Evolutionary conservation across 2,329 filamentous ascomycete species (phyloP), one percentile per base, ranked within the genome.

Genomic region (Colletotrichum eremochloae): DNA sequence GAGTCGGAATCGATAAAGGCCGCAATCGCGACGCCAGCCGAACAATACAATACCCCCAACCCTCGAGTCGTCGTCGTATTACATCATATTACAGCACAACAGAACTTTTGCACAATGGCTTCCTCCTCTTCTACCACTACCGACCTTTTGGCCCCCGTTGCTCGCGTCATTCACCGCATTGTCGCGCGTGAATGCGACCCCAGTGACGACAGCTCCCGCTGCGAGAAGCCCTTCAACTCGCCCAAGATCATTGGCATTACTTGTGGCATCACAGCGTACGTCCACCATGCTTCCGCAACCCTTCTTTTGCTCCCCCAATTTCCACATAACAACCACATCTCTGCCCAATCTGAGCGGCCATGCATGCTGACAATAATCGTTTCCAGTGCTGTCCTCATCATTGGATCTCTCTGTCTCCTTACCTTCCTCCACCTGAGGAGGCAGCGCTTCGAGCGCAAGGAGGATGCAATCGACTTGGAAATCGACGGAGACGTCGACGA

Each of bases 401-500:
- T 60, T 11, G 69, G 69, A n/a, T 48, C 60, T 7, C 33, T 38
- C 31, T 15, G 12, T 6, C n/a, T 72, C 29, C 31, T 72, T 9
- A 55, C 44, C 12, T 68, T 48, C 53, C 67, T 72, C n/a, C 69
- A 72, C 60, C 24, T 69, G 66, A 46, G 46, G 46, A 64, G 60
- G 18, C 44, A 72, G 38, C 67, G 66, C 24, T 31, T 61, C 40
- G 69, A 72, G 31, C 33, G 33, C 2, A 72, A 72, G 48, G 69
- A 72, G 55, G 69, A 72, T 48, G 69, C n/a, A 2, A 48, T 69
- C 24, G 55, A 63, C 31, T 53, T 72, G 40, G 69, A 72, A 40
- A 62, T 72, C 15, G 69, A 72, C 40, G 69, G 69, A 29, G 69
- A 72, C 1, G 69, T 72, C 24, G 67, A 72, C 29, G 69, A 72